A percentile compares a stretch with the other conserved stretches of the same genome.
Conservation (phyloP, 805 yeast species). For the Zygoascus biomembranicola region DNA sequence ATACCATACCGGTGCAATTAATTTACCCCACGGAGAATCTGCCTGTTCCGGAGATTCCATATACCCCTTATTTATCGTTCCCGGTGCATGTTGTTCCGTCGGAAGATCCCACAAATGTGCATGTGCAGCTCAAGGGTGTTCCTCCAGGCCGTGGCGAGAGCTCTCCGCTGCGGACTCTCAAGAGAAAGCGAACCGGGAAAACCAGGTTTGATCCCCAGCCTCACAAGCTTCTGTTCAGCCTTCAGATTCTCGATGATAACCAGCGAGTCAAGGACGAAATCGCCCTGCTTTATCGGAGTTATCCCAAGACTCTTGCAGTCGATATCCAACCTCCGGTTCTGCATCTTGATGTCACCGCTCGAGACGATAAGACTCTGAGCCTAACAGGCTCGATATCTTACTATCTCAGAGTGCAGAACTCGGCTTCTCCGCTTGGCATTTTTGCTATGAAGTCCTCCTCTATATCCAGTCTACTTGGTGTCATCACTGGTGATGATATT, state of each 20-base stretch:
- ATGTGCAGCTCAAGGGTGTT: neutral
- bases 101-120: neutral
- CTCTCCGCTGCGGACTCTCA: neutral
- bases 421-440: slow-evolving; percentile 5
- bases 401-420: slow-evolving; percentile 5
- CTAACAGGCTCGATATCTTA: slow-evolving; percentile 6
- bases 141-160: neutral
- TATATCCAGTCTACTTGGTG: slow-evolving; percentile 7
- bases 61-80: neutral
- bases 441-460: slow-evolving; percentile 3
- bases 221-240: neutral
- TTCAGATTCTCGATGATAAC: neutral
- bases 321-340: neutral
- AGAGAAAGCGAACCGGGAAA: neutral
- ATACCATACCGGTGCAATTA: slow-evolving; percentile 2
- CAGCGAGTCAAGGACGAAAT: neutral
- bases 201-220: neutral
- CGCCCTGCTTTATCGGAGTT: neutral
- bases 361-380: neutral
- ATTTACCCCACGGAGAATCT: neutral
- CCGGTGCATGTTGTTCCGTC: neutral
- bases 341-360: neutral
- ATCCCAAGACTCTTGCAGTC: neutral
- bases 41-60: neutral
- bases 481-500: slow-evolving; percentile 5